Evolutionary conservation across 805 yeast species (phyloP).

Genomic region (Lipomyces orientalis): DNA sequence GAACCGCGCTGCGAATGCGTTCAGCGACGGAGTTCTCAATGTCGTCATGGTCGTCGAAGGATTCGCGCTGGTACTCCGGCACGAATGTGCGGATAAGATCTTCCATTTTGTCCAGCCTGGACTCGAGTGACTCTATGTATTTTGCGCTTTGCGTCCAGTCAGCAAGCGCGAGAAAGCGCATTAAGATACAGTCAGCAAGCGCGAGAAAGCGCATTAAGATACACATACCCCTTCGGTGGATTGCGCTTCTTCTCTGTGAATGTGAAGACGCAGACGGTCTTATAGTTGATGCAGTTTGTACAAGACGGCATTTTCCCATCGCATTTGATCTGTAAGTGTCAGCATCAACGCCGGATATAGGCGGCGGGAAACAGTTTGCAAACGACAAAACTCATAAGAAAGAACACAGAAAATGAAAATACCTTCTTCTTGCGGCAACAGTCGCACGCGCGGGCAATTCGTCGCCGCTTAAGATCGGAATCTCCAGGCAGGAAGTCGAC

Average conservation of each 20-base stretch:
- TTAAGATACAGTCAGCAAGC: neutral
- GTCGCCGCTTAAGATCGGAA: slow-evolving; percentile 41
- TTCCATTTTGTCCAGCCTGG: slow-evolving; percentile 40
- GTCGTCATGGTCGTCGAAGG: slow-evolving; percentile 7
- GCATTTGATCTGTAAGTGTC: slow-evolving; percentile 45
- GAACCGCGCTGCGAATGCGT: neutral
- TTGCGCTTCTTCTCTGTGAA: slow-evolving; percentile 40
- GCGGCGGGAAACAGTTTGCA: neutral
- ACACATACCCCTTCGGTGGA: slow-evolving; percentile 36
- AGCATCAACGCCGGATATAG: neutral
- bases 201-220: neutral
- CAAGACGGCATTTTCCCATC: slow-evolving; percentile 47
- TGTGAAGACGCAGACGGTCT: slow-evolving; percentile 40
- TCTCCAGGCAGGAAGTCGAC: neutral
- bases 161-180: too few relatives aligned
- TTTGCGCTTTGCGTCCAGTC: slow-evolving; percentile 27
- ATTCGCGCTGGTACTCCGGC: slow-evolving; percentile 25
- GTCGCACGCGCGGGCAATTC: slow-evolving; percentile 56
- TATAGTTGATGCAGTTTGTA: slow-evolving; percentile 40
- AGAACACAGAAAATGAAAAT: neutral
- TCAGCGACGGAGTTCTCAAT: slow-evolving; percentile 2
- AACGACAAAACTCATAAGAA: neutral
- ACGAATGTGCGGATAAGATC: slow-evolving; percentile 31
- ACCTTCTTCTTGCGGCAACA: slow-evolving; percentile 52
- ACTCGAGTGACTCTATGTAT: slow-evolving; percentile 40